phyloP scores from a whole-genome alignment of 805 yeast genomes.

The Zygotorulaspora sp. region DNA sequence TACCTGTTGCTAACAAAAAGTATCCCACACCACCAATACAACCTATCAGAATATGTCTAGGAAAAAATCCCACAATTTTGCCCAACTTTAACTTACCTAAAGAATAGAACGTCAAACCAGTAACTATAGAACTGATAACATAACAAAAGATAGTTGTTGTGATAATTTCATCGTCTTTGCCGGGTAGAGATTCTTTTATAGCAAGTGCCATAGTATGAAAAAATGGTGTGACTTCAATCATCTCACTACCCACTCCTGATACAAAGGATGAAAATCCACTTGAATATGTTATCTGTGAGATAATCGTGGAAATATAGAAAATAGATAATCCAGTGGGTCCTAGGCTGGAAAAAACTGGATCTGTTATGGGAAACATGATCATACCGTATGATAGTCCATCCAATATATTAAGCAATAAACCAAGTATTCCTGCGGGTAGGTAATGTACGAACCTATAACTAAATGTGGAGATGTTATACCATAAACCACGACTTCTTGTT shows the following conservation, averaged over 20 bases:
- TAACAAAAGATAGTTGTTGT: slow-evolving; percentile 86
- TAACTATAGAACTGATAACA: slow-evolving; percentile 75
- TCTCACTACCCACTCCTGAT: slow-evolving; percentile 93
- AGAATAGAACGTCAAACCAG: slow-evolving; percentile 74
- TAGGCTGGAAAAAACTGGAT: slow-evolving; percentile 64
- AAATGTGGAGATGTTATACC: slow-evolving; percentile 1
- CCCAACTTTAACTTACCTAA: slow-evolving; percentile 82
- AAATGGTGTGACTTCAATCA: slow-evolving; percentile 99
- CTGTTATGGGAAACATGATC: slow-evolving; percentile 93
- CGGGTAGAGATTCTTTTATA: slow-evolving; percentile 43
- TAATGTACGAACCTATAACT: slow-evolving; percentile 21
- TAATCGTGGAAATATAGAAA: slow-evolving; percentile 89
- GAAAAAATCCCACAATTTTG: slow-evolving; percentile 87
- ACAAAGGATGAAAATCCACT: slow-evolving; percentile 87
- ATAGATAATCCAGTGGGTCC: slow-evolving; percentile 90
- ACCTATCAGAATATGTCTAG: slow-evolving; percentile 92
- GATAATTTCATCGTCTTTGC: slow-evolving; percentile 55
- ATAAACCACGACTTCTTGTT: neutral
- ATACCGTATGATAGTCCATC: slow-evolving; percentile 96
- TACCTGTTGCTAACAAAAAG: slow-evolving; percentile 81
- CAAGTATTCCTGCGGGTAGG: slow-evolving; percentile 78
- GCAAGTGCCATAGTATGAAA: slow-evolving; percentile 90
- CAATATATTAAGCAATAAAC: slow-evolving; percentile 76
- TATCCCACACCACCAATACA: slow-evolving; percentile 99
- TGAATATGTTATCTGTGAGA: slow-evolving; percentile 83